These are phyloP conservation scores for Anastatica hierochuntica DNA, from an alignment of 345 rosid species.

Conservation along the genomic window DNA sequence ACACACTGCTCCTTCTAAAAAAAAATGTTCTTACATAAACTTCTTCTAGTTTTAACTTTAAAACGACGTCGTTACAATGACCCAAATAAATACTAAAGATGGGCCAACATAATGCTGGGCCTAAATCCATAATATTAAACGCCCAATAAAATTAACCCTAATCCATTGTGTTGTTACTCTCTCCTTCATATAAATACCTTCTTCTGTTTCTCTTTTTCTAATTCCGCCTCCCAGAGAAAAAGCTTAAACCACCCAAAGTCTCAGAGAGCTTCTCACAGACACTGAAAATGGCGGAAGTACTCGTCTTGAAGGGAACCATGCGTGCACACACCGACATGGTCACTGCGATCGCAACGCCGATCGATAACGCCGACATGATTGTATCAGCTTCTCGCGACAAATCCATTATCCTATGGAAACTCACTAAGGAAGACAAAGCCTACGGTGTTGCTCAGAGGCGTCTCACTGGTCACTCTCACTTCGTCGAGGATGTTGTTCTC, in stretches of 20 bases:
- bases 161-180: not conserved
- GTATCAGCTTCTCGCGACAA: constrained; percentile 95
- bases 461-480: constrained; percentile 92
- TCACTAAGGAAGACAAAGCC: constrained; percentile 76
- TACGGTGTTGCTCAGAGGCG: constrained; percentile 83
- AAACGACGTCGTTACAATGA: too few species aligned
- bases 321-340: constrained; percentile 93
- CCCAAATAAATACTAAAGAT: too few species aligned
- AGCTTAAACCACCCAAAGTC: constrained; percentile 24
- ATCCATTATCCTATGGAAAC: constrained; percentile 83
- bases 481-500: constrained; percentile 89
- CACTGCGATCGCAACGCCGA: constrained; percentile 87
- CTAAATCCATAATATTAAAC: too few species aligned
- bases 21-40: too few species aligned
- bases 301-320: constrained; percentile 81
- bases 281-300: constrained; percentile 52
- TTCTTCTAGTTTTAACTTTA: too few species aligned
- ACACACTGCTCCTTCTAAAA: not conserved
- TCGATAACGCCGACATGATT: constrained; percentile 84
- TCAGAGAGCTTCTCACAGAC: constrained; percentile 4
- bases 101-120: too few species aligned
- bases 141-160: constrained; percentile 11
- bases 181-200: constrained; percentile 3
- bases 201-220: not conserved
- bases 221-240: constrained; percentile 21